Evolutionary conservation across 2,329 filamentous ascomycete genomes (phyloP).

Genomic region (Fusarium neocosmosporiellum): DNA sequence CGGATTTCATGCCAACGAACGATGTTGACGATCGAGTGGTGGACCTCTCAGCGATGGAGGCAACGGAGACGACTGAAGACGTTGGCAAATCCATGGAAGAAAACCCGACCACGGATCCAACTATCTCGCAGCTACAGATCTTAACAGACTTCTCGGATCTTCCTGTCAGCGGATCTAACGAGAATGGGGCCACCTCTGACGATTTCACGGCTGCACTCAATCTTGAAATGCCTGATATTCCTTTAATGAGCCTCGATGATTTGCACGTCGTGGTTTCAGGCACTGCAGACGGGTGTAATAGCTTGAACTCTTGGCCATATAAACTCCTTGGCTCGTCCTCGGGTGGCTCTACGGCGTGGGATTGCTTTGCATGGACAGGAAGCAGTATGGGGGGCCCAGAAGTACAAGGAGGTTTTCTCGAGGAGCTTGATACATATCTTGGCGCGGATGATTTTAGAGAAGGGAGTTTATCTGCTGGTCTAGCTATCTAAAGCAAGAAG

Average conservation of each 20-base stretch:
- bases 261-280: background rate
- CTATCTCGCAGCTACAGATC: background rate
- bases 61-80: background rate
- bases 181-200: background rate
- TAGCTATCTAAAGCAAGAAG: background rate
- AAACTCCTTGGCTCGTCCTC: background rate
- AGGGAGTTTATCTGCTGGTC: background rate
- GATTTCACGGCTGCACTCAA: background rate
- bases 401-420: background rate
- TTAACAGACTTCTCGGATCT: background rate
- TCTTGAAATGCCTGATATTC: background rate
- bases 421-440: background rate
- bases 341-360: background rate
- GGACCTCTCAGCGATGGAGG: slow-evolving; percentile 1
- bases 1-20: background rate
- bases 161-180: background rate
- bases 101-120: background rate
- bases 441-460: background rate
- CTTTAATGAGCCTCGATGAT: background rate
- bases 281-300: background rate
- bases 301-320: background rate
- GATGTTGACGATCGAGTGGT: background rate
- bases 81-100: background rate
- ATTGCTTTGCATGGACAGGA: background rate
- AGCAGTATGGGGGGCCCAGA: background rate